These are phyloP conservation scores for Bipolaris victoriae DNA, from an alignment of 2,329 filamentous ascomycete genomes.

Conservation along the genomic window DNA sequence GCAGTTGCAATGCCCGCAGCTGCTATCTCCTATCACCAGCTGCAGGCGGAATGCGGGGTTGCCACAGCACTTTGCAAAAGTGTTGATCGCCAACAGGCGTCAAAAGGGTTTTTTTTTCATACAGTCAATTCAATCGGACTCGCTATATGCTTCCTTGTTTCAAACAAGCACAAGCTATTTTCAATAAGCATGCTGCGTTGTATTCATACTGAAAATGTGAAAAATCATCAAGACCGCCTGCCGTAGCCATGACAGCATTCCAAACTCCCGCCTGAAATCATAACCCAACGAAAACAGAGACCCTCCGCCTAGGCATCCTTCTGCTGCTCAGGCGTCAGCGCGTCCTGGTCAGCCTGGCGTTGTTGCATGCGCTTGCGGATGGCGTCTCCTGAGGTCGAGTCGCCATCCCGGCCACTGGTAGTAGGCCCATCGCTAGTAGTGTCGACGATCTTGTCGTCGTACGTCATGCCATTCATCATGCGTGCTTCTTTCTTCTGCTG, in stretches of 20 bases:
- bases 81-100: slow-evolving; percentile 5
- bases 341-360: slow-evolving; percentile 31
- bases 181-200: slow-evolving; percentile 8
- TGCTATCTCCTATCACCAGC: slow-evolving; percentile 20
- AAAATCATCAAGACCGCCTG: slow-evolving; percentile 10
- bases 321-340: slow-evolving; percentile 33
- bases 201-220: slow-evolving; percentile 5
- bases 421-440: slow-evolving; percentile 47
- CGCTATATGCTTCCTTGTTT: background rate
- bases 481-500: slow-evolving; percentile 50
- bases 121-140: background rate
- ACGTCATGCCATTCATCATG: slow-evolving; percentile 55
- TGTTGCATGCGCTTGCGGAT: slow-evolving; percentile 59
- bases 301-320: slow-evolving; percentile 23
- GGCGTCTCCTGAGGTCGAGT: slow-evolving; percentile 69
- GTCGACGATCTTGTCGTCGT: slow-evolving; percentile 51
- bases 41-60: slow-evolving; percentile 22
- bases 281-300: slow-evolving; percentile 3
- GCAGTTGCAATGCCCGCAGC: slow-evolving; percentile 7
- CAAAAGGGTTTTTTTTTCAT: background rate
- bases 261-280: slow-evolving; percentile 16
- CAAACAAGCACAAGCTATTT: background rate
- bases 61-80: slow-evolving; percentile 10
- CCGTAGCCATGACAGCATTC: slow-evolving; percentile 1
- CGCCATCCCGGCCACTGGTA: slow-evolving; percentile 36